Base-by-base conservation (phyloP, 208 protist genomes). In the Crithidia fasciculata region DNA sequence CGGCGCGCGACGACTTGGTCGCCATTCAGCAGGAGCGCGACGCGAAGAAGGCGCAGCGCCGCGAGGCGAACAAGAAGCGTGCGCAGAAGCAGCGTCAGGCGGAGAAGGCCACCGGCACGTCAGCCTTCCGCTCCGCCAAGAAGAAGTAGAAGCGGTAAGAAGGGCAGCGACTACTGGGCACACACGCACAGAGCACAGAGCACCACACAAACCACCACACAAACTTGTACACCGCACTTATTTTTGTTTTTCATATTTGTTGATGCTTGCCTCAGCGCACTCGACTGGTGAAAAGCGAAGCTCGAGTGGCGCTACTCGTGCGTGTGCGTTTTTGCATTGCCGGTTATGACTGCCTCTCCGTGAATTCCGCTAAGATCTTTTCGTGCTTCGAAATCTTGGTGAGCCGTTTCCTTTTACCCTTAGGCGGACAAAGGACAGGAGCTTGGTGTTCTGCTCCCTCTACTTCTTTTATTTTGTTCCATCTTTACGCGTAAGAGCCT, bases 11-110 rank as follows among this genome's bases (percentile, higher is more conserved):
- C 72, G 90, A 95, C 72, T 68, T 95, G 5, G 72, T 92, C 41
- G 83, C 87, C 12, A 85, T 95, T 18, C 83, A 93, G 82, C 74
- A 85, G 69, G 89, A 95, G 82, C 75, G 80, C 66, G 88, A 92
- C 49, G 75, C 60, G 39, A 95, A 97, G 89, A 85, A 86, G 55
- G 70, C 81, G 36, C 84, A 92, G 74, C 86, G 92, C 39, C 88
- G 86, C 36, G 90, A 91, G 75, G 86, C 87, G 8, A 77, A 83
- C 12, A 90, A 92, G 69, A 93, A 93, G 84, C 84, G 83, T 16
- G 58, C 72, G 41, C 86, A 93, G 78, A 85, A 86, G 73, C 81
- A 83, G 71, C 78, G 87, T 4, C 73, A 88, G 68, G 82, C 89
- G 8, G 91, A 94, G 74, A 82, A 82, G 67, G 83, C 83, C 36